A percentile compares a stretch with the other conserved stretches of the same genome.
These are phyloP conservation scores for Nakazawaea ishiwadae DNA, from an alignment of 805 yeast genomes.

Conservation along the genomic window DNA sequence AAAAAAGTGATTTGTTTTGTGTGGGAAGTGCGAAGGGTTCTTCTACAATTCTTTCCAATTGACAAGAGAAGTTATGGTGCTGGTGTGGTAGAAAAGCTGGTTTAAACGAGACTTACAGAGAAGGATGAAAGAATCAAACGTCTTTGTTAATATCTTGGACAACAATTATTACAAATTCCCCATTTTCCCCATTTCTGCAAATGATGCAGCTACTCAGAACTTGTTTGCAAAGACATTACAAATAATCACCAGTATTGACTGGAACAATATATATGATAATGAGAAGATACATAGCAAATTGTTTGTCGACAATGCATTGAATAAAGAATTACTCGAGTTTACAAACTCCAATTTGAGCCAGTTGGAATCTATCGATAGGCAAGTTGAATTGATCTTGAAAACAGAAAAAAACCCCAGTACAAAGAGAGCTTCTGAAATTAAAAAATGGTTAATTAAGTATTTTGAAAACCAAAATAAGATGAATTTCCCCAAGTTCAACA, in stretches of 20 bases:
- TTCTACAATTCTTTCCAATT: too few species aligned
- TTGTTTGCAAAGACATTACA: not conserved
- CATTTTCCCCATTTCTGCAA: constrained; percentile 4
- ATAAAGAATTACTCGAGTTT: constrained; percentile 1
- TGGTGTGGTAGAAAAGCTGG: too few species aligned
- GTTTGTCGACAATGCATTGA: not conserved
- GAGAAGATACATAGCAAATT: not conserved
- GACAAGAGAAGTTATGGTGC: too few species aligned
- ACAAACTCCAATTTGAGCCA: not conserved
- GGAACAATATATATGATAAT: constrained; percentile 5
- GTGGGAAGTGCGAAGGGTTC: too few species aligned
- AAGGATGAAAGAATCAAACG: not conserved
- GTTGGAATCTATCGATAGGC: constrained; percentile 2
- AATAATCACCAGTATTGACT: constrained; percentile 7
- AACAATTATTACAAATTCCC: constrained; percentile 8
- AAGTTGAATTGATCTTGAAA: constrained; percentile 7
- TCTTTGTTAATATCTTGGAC: constrained; percentile 7
- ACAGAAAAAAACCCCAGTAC: not conserved
- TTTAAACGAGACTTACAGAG: too few species aligned
- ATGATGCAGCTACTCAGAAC: not conserved
- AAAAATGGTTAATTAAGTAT: constrained; percentile 8
- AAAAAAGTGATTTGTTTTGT: too few species aligned
- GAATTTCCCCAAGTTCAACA: constrained; percentile 10
- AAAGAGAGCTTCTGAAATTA: constrained; percentile 1
- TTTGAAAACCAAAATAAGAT: constrained; percentile 6